Evolutionary conservation across 1,284 basidiomycete genomes (phyloP).

Genomic region (Marasmius oreades): DNA sequence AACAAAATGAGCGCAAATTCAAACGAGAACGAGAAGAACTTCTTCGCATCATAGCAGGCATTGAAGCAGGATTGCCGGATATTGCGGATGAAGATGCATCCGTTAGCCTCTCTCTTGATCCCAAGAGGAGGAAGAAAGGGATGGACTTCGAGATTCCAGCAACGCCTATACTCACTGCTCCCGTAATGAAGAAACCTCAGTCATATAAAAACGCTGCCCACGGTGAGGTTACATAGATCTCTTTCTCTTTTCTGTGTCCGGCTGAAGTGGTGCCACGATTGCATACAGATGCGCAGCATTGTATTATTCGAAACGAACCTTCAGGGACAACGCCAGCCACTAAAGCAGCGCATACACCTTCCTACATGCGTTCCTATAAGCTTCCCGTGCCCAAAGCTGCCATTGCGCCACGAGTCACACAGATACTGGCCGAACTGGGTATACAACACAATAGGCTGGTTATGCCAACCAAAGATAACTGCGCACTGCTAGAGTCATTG

Average conservation of each 20-base stretch:
- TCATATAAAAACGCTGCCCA: conserved; percentile 53
- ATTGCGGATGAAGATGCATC: conserved; percentile 64
- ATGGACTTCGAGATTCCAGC: conserved; percentile 56
- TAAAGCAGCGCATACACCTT: conserved; percentile 74
- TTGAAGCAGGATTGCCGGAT: conserved; percentile 81
- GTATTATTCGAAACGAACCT: conserved; percentile 71
- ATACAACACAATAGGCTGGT: conserved; percentile 74
- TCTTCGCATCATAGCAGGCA: conserved; percentile 77
- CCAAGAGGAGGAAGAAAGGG: conserved; percentile 51
- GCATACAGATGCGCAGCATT: conserved; percentile 62
- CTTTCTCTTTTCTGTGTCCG: too few species aligned
- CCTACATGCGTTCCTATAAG: conserved; percentile 79
- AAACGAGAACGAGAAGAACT: conserved; percentile 90
- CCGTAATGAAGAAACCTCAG: conserved; percentile 41
- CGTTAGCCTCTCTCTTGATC: conserved; percentile 38
- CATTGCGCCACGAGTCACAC: conserved; percentile 69
- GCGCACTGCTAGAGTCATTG: conserved; percentile 68
- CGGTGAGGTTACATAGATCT: conserved; percentile 45
- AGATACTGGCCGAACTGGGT: conserved; percentile 73
- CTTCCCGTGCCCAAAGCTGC: conserved; percentile 74
- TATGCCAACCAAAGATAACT: conserved; percentile 87
- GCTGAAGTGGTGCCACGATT: conserved; percentile 8
- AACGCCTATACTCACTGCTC: conserved; percentile 39
- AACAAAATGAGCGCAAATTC: conserved; percentile 90
- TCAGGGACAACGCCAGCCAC: conserved; percentile 50